phyloP scores from a whole-genome alignment of 1,284 basidiomycete species.

The Apiotrichum akiyoshidainum region DNA sequence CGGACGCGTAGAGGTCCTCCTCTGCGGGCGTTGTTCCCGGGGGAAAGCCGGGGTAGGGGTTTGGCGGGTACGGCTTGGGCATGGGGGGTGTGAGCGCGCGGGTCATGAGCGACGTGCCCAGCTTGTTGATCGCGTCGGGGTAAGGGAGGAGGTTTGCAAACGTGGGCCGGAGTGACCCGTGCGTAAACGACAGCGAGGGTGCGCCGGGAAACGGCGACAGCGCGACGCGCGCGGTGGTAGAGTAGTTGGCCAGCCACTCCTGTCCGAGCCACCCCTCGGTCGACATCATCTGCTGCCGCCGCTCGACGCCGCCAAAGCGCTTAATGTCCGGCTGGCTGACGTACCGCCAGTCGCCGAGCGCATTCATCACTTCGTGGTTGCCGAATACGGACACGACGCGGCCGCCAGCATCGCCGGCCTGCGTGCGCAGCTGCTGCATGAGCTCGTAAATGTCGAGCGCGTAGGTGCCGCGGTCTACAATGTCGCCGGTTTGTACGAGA shows the following conservation, averaged over 20 bases:
- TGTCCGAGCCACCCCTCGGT: slow-evolving; percentile 72
- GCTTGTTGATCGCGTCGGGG: slow-evolving; percentile 71
- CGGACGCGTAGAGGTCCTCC: slow-evolving; percentile 63
- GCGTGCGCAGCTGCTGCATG: slow-evolving; percentile 75
- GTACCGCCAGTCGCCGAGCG: slow-evolving; percentile 86
- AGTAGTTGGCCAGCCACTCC: slow-evolving; percentile 83
- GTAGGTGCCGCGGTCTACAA: slow-evolving; percentile 85
- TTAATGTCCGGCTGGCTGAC: slow-evolving; percentile 73
- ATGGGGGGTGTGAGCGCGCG: slow-evolving; percentile 56
- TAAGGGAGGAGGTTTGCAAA: slow-evolving; percentile 71
- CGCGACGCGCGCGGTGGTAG: slow-evolving; percentile 73
- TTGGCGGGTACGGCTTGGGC: slow-evolving; percentile 71
- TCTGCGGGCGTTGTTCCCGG: slow-evolving; percentile 64
- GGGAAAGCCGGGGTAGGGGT: slow-evolving; percentile 73
- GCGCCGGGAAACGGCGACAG: slow-evolving; percentile 69
- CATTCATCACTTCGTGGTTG: slow-evolving; percentile 70
- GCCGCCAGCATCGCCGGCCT: slow-evolving; percentile 68
- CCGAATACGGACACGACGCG: slow-evolving; percentile 72
- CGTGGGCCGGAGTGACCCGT: slow-evolving; percentile 74
- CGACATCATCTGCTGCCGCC: slow-evolving; percentile 66
- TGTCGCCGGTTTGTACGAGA: slow-evolving; percentile 90
- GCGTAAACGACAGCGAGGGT: slow-evolving; percentile 71
- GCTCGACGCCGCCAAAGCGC: slow-evolving; percentile 68
- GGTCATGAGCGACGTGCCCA: slow-evolving; percentile 67
- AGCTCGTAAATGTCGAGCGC: slow-evolving; percentile 74